Percentiles rank a stretch among this genome's conserved stretches.
phyloP scores from a whole-genome alignment of 1,284 basidiomycete species.

The Apiotrichum gamsii region DNA sequence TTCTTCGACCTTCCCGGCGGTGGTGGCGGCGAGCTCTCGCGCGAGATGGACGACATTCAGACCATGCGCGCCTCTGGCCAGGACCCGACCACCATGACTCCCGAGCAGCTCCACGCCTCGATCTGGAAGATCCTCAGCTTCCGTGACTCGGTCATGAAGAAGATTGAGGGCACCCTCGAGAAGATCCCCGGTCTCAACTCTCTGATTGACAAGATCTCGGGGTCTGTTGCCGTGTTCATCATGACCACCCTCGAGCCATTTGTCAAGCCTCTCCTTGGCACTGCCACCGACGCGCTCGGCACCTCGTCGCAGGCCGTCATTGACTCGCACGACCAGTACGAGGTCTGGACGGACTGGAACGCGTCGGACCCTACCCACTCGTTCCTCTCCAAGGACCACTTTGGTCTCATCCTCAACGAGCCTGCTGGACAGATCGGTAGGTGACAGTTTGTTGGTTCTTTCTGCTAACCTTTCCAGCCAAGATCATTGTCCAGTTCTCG shows the following conservation, averaged over 20 bases:
- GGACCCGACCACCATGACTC: slow-evolving; percentile 71
- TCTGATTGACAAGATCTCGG: slow-evolving; percentile 74
- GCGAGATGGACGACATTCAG: slow-evolving; percentile 71
- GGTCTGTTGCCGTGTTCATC: slow-evolving; percentile 74
- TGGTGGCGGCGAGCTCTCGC: slow-evolving; percentile 51
- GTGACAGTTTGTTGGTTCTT: too few relatives aligned
- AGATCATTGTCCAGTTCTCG: slow-evolving; percentile 55
- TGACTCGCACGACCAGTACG: slow-evolving; percentile 69
- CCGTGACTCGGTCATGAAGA: slow-evolving; percentile 77
- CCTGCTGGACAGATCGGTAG: slow-evolving; percentile 69
- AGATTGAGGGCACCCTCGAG: slow-evolving; percentile 74
- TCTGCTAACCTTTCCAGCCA: too few relatives aligned
- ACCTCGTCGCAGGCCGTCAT: slow-evolving; percentile 68
- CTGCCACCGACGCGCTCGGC: slow-evolving; percentile 60
- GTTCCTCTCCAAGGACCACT: slow-evolving; percentile 46
- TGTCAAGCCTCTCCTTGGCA: slow-evolving; percentile 70
- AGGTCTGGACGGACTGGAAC: slow-evolving; percentile 69
- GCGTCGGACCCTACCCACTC: slow-evolving; percentile 76
- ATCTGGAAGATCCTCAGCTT: slow-evolving; percentile 83
- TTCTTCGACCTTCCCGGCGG: slow-evolving; percentile 59
- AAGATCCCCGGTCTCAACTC: slow-evolving; percentile 55
- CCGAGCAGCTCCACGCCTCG: slow-evolving; percentile 72
- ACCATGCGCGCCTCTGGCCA: slow-evolving; percentile 61
- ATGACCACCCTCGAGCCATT: slow-evolving; percentile 67
- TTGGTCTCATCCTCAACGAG: slow-evolving; percentile 48